Conservation (phyloP, 2,329 filamentous ascomycete species). For the Colletotrichum truncatum region DNA sequence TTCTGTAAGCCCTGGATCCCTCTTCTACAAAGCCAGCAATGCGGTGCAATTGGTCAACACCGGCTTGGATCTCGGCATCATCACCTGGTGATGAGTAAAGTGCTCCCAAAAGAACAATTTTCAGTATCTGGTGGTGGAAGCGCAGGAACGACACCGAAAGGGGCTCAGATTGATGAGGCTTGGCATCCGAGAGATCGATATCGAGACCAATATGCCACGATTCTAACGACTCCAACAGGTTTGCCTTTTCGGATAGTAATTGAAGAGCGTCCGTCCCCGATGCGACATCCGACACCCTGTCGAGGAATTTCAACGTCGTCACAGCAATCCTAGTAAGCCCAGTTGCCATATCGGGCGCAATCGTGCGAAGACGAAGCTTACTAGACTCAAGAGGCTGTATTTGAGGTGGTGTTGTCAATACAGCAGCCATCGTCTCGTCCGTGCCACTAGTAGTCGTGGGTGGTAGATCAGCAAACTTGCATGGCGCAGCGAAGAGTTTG, state of each 20-base stretch:
- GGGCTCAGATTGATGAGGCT: constrained; percentile 33
- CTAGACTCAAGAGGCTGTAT: constrained; percentile 34
- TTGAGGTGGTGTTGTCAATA: constrained; percentile 32
- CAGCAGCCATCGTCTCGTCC: constrained; percentile 30
- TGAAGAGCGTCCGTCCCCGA: constrained; percentile 34
- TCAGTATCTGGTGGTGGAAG: constrained; percentile 44
- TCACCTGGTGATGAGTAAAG: constrained; percentile 40
- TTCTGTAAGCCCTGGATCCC: constrained; percentile 42
- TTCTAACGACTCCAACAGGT: constrained; percentile 41
- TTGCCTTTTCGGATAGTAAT: constrained; percentile 40
- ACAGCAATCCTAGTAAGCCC: constrained; percentile 43
- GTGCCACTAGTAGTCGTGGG: constrained; percentile 25
- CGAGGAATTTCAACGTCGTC: constrained; percentile 43
- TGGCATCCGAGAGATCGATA: constrained; percentile 30
- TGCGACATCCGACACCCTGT: constrained; percentile 37
- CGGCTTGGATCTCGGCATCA: constrained; percentile 37
- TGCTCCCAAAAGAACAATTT: constrained; percentile 43
- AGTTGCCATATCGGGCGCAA: constrained; percentile 47
- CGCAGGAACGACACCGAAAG: constrained; percentile 45
- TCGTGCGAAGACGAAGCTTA: constrained; percentile 40
- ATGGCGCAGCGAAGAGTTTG: constrained; percentile 52
- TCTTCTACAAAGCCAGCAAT: constrained; percentile 40
- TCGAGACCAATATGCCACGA: constrained; percentile 44
- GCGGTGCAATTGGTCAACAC: constrained; percentile 41
- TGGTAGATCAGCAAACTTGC: constrained; percentile 47